These are phyloP conservation scores for Cordyceps militaris DNA, from an alignment of 2,329 filamentous ascomycete genomes.

Conservation along the genomic window DNA sequence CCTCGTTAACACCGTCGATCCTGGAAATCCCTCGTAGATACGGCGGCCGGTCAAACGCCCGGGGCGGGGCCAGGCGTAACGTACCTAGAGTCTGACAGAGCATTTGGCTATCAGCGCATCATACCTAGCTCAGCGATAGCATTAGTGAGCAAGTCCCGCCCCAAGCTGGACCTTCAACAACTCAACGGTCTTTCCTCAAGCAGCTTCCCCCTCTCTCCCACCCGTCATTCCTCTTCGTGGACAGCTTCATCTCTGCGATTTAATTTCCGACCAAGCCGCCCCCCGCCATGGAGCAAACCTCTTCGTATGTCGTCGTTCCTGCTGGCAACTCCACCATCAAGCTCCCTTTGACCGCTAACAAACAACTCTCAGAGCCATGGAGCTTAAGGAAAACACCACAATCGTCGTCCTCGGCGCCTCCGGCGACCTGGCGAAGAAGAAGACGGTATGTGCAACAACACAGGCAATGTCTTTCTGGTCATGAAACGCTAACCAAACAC, in stretches of 20 bases:
- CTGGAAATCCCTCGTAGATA: constrained; percentile 14
- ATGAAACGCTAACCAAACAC: constrained; percentile 22
- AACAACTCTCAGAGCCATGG: constrained; percentile 66
- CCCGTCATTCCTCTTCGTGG: not conserved
- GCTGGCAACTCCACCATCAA: constrained; percentile 13
- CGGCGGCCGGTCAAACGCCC: constrained; percentile 10
- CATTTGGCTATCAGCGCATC: constrained; percentile 14
- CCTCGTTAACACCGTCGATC: not conserved
- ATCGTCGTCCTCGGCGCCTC: constrained; percentile 96
- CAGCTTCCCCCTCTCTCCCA: not conserved
- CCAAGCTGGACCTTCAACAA: constrained; percentile 6
- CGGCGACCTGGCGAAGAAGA: constrained; percentile 98
- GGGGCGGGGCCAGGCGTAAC: constrained; percentile 9
- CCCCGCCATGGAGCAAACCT: constrained; percentile 17
- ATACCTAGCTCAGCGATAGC: constrained; percentile 9
- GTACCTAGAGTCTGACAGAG: constrained; percentile 10
- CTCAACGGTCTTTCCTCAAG: constrained; percentile 1
- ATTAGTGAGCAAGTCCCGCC: constrained; percentile 12
- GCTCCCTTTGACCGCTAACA: constrained; percentile 9
- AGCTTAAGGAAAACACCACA: constrained; percentile 97
- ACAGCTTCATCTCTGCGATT: not conserved
- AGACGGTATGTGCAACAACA: constrained; percentile 62
- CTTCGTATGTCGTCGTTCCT: constrained; percentile 31
- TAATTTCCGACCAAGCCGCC: constrained; percentile 4
- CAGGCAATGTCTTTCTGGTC: constrained; percentile 7